These are phyloP conservation scores for Vachellia collinsii DNA, from an alignment of 306 rosid genomes.

Conservation along the genomic window DNA sequence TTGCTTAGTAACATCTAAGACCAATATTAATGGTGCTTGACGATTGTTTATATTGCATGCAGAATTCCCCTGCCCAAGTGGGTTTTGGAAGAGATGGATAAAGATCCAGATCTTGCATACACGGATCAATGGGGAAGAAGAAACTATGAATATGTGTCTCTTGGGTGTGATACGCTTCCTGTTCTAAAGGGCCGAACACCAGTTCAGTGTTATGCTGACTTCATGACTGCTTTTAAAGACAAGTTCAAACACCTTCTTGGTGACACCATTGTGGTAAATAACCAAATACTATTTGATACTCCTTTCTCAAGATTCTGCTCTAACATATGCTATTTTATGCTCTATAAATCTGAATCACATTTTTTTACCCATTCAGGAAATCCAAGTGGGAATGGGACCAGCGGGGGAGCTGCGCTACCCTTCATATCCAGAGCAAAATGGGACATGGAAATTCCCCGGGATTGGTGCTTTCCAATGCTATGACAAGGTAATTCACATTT, in stretches of 20 bases:
- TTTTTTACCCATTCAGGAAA: slow-evolving; percentile 62
- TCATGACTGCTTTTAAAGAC: slow-evolving; percentile 89
- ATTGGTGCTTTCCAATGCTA: slow-evolving; percentile 96
- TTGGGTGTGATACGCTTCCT: slow-evolving; percentile 83
- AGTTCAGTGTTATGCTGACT: slow-evolving; percentile 88
- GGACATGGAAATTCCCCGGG: slow-evolving; percentile 94
- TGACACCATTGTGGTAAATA: slow-evolving; percentile 85
- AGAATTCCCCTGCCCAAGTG: slow-evolving; percentile 96
- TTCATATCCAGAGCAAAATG: slow-evolving; percentile 91
- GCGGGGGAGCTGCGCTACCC: slow-evolving; percentile 98
- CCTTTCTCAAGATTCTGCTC: not conserved
- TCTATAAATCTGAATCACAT: not conserved
- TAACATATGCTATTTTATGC: not conserved
- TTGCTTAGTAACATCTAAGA: not conserved
- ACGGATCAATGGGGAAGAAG: slow-evolving; percentile 99
- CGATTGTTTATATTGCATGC: slow-evolving; percentile 21
- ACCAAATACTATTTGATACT: not conserved
- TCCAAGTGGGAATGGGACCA: slow-evolving; percentile 99
- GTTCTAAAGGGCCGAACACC: slow-evolving; percentile 95
- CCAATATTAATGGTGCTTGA: slow-evolving; percentile 5
- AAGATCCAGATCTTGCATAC: slow-evolving; percentile 83
- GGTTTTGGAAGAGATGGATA: slow-evolving; percentile 79
- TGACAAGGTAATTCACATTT: slow-evolving; percentile 70
- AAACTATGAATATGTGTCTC: slow-evolving; percentile 81
- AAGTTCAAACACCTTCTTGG: slow-evolving; percentile 81